Evolutionary conservation across 208 protist genomes (phyloP), one percentile per base, ranked within the genome.

Genomic region (Strigomonas oncopelti): DNA sequence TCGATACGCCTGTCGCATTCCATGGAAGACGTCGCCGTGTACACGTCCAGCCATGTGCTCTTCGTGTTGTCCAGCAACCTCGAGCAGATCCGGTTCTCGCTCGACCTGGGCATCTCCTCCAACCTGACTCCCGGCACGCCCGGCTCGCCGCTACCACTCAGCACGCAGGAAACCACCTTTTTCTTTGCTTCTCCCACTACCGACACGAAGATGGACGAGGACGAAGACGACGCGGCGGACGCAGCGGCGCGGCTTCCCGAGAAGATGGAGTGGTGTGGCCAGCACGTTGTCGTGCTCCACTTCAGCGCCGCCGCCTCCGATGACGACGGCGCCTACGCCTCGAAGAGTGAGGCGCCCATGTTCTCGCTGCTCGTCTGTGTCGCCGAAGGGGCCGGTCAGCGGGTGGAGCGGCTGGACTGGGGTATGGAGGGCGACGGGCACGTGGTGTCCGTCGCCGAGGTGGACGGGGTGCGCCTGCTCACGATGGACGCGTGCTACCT

Each of bases 401-500:
- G 65, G 27, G 78, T 72, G 53, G 82, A 73, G 58, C 69, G 72
- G 0, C 61, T 82, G 22, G 75, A 84, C 62, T 82, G 78, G 78
- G 67, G 69, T 2, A 29, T 60, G 1, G 81, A 77, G 60, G 70
- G 75, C 57, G 74, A 74, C 46, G 81, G 81, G 29, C 59, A 76
- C 58, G 56, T 74, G 16, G 64, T 48, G 34, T 69, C 69, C 0
- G 73, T 69, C 48, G 62, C 67, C 24, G 59, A 85, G 57, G 63
- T 62, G 20, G 76, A 82, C 68, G 80, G 80, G 20, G 72, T 75
- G 25, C 72, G 76, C 13, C 32, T 85, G 25, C 48, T 82, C 31
- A 75, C 76, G 16, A 72, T 78, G 32, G 57, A 32, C 0, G 32
- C 59, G 5, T 80, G 69, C 57, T 79, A 80, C 60, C 46, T 82